Evolutionary conservation across 306 rosid genomes (phyloP).

Genomic region (Cucumis cinereus): DNA sequence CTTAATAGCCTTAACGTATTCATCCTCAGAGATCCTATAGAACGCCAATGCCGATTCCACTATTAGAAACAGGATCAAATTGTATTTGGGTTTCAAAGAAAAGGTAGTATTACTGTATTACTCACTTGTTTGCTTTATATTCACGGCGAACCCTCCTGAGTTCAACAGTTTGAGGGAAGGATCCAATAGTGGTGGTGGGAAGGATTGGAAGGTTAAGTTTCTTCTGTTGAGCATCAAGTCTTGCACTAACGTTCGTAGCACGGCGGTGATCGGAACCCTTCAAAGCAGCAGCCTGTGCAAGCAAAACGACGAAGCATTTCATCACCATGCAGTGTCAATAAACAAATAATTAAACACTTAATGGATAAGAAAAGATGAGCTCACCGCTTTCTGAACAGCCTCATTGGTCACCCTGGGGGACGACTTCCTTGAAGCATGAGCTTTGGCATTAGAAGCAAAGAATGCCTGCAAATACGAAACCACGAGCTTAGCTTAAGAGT

Average conservation of each 20-base stretch:
- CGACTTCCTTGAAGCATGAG: conserved; percentile 65
- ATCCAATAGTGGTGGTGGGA: conserved; percentile 78
- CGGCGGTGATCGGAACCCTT: conserved; percentile 65
- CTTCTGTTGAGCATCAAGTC: conserved; percentile 69
- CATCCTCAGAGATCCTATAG: conserved; percentile 53
- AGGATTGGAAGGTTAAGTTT: conserved; percentile 64
- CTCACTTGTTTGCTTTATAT: conserved; percentile 64
- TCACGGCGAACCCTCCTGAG: conserved; percentile 69
- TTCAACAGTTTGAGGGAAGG: conserved; percentile 73
- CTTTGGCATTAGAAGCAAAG: conserved; percentile 51
- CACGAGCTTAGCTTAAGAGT: conserved; percentile 1
- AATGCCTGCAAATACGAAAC: conserved; percentile 34
- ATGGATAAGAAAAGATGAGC: conserved; percentile 6
- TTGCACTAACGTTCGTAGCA: conserved; percentile 43
- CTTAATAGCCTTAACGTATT: conserved; percentile 45
- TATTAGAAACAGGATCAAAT: background rate
- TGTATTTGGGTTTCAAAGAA: background rate
- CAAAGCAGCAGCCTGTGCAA: conserved; percentile 55
- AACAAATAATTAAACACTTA: background rate
- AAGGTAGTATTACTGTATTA: background rate
- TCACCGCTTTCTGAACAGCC: conserved; percentile 72
- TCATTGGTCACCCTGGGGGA: conserved; percentile 68
- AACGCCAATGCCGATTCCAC: background rate
- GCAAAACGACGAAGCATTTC: conserved; percentile 8
- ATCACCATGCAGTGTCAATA: background rate